phyloP scores from a whole-genome alignment of 2,329 filamentous ascomycete species.

The Juglanconis juglandina region DNA sequence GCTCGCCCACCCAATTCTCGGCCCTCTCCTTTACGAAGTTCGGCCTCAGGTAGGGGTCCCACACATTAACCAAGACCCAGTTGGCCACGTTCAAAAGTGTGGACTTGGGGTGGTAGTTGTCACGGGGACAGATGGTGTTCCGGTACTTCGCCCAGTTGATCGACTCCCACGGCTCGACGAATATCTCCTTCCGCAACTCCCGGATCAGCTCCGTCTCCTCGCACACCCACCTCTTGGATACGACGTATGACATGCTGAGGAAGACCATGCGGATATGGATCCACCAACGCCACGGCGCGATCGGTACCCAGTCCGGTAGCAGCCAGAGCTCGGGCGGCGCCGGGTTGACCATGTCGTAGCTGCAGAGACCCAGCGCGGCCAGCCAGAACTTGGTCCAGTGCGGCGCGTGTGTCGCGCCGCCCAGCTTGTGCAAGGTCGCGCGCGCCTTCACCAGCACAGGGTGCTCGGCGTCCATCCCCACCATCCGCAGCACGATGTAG shows the following conservation, averaged over 20 bases:
- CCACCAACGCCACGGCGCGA: conserved; percentile 95
- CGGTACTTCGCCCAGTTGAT: conserved; percentile 77
- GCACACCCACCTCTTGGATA: conserved; percentile 76
- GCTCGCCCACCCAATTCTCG: conserved; percentile 75
- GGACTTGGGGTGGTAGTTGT: conserved; percentile 93
- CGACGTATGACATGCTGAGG: conserved; percentile 85
- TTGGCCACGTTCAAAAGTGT: conserved; percentile 78
- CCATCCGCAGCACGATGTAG: conserved; percentile 74
- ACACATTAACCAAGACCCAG: conserved; percentile 74
- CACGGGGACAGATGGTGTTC: conserved; percentile 73
- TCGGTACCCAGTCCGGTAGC: conserved; percentile 83
- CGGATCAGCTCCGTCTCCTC: conserved; percentile 72
- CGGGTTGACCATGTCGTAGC: conserved; percentile 93
- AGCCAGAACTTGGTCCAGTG: conserved; percentile 99
- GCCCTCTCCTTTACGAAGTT: conserved; percentile 64
- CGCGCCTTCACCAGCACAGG: conserved; percentile 82
- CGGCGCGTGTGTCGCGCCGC: conserved; percentile 77
- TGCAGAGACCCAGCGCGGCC: conserved; percentile 73
- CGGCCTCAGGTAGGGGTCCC: conserved; percentile 72
- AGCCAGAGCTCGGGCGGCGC: conserved; percentile 93
- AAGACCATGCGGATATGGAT: conserved; percentile 98
- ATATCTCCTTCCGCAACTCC: conserved; percentile 75
- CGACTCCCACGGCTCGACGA: conserved; percentile 70
- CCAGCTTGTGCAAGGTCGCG: conserved; percentile 75
- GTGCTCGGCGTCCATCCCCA: conserved; percentile 82